Percentiles rank a stretch among this genome's conserved stretches.
Conservation (phyloP, 1,284 basidiomycete species). For the Butyriboletus appendiculatus region DNA sequence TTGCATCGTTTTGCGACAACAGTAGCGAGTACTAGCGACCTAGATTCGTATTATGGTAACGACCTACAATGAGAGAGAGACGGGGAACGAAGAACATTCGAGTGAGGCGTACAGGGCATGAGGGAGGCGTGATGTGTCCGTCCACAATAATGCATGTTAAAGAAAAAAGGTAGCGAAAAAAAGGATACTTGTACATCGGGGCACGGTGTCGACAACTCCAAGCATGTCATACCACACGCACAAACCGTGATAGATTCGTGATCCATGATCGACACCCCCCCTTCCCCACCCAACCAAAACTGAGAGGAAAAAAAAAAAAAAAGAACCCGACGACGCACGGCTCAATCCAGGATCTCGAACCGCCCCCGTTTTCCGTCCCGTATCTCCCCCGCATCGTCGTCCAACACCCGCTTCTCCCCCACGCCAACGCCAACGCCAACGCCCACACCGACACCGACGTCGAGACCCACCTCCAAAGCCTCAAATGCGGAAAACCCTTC, state of each 20-base stretch:
- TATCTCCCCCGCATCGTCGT: constrained; percentile 46
- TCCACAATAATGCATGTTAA: constrained; percentile 14
- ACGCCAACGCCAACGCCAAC: constrained; percentile 13
- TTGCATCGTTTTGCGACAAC: not conserved
- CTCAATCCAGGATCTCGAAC: constrained; percentile 68
- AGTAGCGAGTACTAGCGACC: too few species aligned
- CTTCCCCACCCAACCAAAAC: not conserved
- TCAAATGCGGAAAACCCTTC: constrained; percentile 32
- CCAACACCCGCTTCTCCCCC: constrained; percentile 44
- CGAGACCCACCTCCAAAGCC: constrained; percentile 23
- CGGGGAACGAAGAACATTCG: too few species aligned
- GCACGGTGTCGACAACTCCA: not conserved
- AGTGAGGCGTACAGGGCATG: not conserved
- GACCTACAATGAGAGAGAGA: not conserved
- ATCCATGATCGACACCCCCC: not conserved
- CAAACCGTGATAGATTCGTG: not conserved
- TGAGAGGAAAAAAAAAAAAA: too few species aligned
- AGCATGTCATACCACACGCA: not conserved
- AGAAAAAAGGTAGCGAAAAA: not conserved
- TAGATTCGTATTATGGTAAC: constrained; percentile 27
- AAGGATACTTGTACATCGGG: not conserved
- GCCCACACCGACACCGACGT: constrained; percentile 19
- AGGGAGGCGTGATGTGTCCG: not conserved
- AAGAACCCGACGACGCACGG: not conserved
- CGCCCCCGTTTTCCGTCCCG: constrained; percentile 64